Evolutionary conservation across 768 basidiomycete species (phyloP), one percentile per base, ranked within the genome.

Genomic region (Lactifluus subvellereus): DNA sequence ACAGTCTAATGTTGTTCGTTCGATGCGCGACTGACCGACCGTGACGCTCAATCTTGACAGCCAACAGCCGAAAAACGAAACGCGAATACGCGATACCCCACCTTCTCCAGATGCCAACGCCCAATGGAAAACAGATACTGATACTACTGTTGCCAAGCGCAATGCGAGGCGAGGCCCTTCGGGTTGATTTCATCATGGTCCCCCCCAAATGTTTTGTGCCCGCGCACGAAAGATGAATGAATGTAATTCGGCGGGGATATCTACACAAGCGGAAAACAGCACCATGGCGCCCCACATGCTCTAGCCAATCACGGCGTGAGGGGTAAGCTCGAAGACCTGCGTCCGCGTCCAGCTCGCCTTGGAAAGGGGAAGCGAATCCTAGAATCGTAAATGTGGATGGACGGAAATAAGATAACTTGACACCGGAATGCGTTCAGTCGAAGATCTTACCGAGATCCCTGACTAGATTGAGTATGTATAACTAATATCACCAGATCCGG

Each of bases 1-100:
- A 37, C 35, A 27, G 8, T 37, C 35, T 30, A 50, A 50, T 49
- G 20, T 49, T 27, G 1, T 50, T 50, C 49, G 49, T 50, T 50
- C 32, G 50, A 37, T 53, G 33, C 35, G 20, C 33, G n/a, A n/a
- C 20, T n/a, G 16, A 20, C 51, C 6, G 18, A 11, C 48, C n/a
- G 5, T 3, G 4, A 30, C 2, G 8, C 4, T 27, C 27, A 27
- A 6, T n/a, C 9, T 20, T 62, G 51, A 53, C 64, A 57, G 66
- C 50, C 53, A 47, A 40, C 37, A 22, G 35, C 48, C 49, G 47
- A 58, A 69, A 59, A 66, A 48, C 67, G 57, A 66, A 66, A 54
- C 64, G n/a, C 22, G n/a, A 30, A 57, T 20, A 56, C 60, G 20
- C 37, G 22, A 50, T 32, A 11, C 57, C 40, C 37, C 35, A 11